Evolutionary conservation across 140 eudicot species (phyloP).

Genomic region (Stevia rebaudiana): DNA sequence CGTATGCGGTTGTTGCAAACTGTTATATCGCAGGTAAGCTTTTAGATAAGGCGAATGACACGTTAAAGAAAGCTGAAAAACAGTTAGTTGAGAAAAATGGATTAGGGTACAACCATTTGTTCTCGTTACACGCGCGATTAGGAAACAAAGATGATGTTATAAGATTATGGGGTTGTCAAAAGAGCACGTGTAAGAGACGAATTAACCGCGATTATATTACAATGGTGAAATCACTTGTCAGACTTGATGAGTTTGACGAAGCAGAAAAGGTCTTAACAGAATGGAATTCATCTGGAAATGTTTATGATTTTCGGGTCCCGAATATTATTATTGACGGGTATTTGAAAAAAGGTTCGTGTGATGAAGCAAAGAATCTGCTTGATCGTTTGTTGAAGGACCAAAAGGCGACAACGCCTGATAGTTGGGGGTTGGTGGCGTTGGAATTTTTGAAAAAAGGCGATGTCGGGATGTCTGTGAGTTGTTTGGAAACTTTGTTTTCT

Average conservation of each 20-base stretch:
- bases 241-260: constrained; percentile 52
- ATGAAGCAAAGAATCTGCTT: constrained; percentile 59
- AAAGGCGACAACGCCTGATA: constrained; percentile 36
- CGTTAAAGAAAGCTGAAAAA: constrained; percentile 62
- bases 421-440: constrained; percentile 48
- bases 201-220: constrained; percentile 56
- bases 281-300: constrained; percentile 68
- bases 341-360: constrained; percentile 36
- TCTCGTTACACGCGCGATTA: constrained; percentile 56
- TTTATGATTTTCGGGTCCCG: constrained; percentile 64
- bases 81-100: constrained; percentile 46
- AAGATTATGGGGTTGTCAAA: constrained; percentile 65
- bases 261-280: constrained; percentile 60
- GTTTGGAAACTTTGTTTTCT: constrained; percentile 46
- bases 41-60: constrained; percentile 39
- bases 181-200: constrained; percentile 48
- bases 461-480: constrained; percentile 29
- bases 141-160: constrained; percentile 53
- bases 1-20: constrained; percentile 70
- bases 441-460: constrained; percentile 48
- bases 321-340: constrained; percentile 40
- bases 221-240: constrained; percentile 47
- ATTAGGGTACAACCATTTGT: constrained; percentile 59
- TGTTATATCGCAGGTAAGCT: constrained; percentile 42
- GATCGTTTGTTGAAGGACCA: constrained; percentile 29